Percentiles rank a stretch among this genome's conserved stretches.
Conservation (phyloP, 192 early-diverging fungal species). For the Backusella macrospora region DNA sequence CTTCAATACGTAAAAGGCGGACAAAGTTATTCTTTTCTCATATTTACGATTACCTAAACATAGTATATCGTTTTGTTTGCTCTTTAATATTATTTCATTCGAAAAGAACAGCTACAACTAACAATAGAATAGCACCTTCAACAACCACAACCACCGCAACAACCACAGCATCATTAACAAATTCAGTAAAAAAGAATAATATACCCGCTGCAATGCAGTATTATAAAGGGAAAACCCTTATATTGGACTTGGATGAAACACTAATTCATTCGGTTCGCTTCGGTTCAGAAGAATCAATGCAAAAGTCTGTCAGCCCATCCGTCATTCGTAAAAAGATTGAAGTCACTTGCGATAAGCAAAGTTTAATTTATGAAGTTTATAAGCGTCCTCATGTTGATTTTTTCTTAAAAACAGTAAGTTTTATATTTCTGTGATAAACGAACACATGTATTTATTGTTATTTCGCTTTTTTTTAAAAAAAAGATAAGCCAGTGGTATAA, state of each 20-base stretch:
- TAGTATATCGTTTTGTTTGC: conserved; percentile 11
- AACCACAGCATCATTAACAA: neutral
- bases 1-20: conserved; percentile 11
- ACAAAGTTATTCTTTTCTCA: neutral
- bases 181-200: conserved; percentile 6
- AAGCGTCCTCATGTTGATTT: conserved; percentile 87
- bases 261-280: conserved; percentile 74
- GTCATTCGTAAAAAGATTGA: conserved; percentile 80
- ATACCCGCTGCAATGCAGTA: conserved; percentile 28
- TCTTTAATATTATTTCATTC: conserved; percentile 14
- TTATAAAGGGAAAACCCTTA: conserved; percentile 62
- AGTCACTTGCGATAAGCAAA: conserved; percentile 79
- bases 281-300: conserved; percentile 53
- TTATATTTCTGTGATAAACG: neutral
- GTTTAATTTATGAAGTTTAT: conserved; percentile 87
- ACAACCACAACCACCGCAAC: neutral
- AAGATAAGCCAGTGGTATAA: conserved; percentile 89
- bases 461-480: no score
- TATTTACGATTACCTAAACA: neutral
- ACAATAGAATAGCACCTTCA: conserved; percentile 10
- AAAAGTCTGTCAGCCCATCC: conserved; percentile 35
- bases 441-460: neutral
- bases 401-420: conserved; percentile 78
- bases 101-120: neutral
- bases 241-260: conserved; percentile 81